Evolutionary conservation across 345 rosid genomes (phyloP).

Genomic region (Camelina sativa): DNA sequence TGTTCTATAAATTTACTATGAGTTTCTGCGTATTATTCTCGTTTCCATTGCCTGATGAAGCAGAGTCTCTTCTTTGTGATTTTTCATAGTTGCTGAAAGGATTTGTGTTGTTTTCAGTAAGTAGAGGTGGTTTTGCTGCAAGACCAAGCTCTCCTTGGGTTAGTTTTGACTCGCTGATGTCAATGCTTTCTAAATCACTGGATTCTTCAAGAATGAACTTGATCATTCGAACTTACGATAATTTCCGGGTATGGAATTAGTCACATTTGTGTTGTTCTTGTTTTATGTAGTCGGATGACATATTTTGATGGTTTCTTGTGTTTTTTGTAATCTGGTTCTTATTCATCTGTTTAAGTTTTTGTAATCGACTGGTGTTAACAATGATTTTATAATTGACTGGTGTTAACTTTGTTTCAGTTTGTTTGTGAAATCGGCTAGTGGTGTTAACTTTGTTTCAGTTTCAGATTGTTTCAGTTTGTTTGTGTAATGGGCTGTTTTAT

Average conservation of each 20-base stretch:
- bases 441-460: too few relatives aligned
- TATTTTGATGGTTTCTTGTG: too few relatives aligned
- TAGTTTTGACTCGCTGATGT: slow-evolving; percentile 59
- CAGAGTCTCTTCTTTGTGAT: not conserved
- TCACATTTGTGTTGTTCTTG: not conserved
- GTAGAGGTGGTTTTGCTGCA: slow-evolving; percentile 26
- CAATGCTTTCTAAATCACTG: slow-evolving; percentile 58
- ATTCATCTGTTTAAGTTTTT: too few relatives aligned
- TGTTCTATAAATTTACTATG: not conserved
- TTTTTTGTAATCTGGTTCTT: too few relatives aligned
- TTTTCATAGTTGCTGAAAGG: not conserved
- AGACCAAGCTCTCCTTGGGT: slow-evolving; percentile 79
- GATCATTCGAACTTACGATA: slow-evolving; percentile 53
- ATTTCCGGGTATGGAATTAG: slow-evolving; percentile 47
- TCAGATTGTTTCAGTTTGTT: too few relatives aligned
- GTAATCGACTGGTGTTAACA: too few relatives aligned
- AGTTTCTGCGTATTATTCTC: slow-evolving; percentile 35
- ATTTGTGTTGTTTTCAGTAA: not conserved
- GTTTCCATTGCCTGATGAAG: too few relatives aligned
- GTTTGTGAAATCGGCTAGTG: too few relatives aligned
- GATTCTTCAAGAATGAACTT: slow-evolving; percentile 46
- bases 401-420: too few relatives aligned
- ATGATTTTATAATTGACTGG: not conserved
- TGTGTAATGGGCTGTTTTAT: too few relatives aligned
- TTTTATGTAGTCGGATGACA: too few relatives aligned